Evolutionary conservation across 768 basidiomycete genomes (phyloP).

Genomic region (Rubroboletus pulcherrimus): DNA sequence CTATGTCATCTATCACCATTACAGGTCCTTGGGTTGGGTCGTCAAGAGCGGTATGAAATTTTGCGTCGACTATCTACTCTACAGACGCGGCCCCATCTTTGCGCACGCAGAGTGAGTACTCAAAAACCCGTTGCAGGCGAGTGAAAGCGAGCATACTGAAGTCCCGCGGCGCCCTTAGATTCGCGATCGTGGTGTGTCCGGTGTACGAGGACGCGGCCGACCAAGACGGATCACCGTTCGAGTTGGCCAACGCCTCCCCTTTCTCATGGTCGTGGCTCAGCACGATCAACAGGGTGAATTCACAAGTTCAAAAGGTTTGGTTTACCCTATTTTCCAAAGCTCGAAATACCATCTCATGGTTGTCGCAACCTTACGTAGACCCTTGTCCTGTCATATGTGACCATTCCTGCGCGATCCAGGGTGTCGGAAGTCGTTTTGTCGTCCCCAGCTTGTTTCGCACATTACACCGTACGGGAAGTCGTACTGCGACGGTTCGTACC

Average conservation of each 20-base stretch:
- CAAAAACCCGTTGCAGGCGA: not conserved
- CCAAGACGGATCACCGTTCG: slow-evolving; percentile 56
- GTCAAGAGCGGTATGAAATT: slow-evolving; percentile 96
- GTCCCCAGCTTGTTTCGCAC: slow-evolving; percentile 69
- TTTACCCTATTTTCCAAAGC: not conserved
- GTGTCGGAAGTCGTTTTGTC: slow-evolving; percentile 48
- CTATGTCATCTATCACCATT: slow-evolving; percentile 92
- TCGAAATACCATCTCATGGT: slow-evolving; percentile 1
- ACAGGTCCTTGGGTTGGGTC: slow-evolving; percentile 94
- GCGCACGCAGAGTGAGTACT: slow-evolving; percentile 85
- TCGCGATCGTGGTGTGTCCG: slow-evolving; percentile 87
- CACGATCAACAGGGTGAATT: slow-evolving; percentile 94
- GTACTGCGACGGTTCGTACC: slow-evolving; percentile 83
- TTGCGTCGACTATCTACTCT: slow-evolving; percentile 91
- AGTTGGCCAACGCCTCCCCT: slow-evolving; percentile 62
- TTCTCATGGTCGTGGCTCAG: slow-evolving; percentile 95
- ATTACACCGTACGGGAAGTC: slow-evolving; percentile 84
- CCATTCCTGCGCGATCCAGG: slow-evolving; percentile 75
- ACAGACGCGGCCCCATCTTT: slow-evolving; percentile 93
- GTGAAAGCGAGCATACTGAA: not conserved
- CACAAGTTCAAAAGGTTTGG: slow-evolving; percentile 95
- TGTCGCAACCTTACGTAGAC: slow-evolving; percentile 50
- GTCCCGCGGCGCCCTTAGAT: slow-evolving; percentile 43
- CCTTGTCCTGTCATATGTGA: slow-evolving; percentile 85
- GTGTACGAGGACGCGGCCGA: slow-evolving; percentile 84